Conservation (phyloP, 2,329 filamentous ascomycete genomes). For the Ceratocystis diversiconidia region DNA sequence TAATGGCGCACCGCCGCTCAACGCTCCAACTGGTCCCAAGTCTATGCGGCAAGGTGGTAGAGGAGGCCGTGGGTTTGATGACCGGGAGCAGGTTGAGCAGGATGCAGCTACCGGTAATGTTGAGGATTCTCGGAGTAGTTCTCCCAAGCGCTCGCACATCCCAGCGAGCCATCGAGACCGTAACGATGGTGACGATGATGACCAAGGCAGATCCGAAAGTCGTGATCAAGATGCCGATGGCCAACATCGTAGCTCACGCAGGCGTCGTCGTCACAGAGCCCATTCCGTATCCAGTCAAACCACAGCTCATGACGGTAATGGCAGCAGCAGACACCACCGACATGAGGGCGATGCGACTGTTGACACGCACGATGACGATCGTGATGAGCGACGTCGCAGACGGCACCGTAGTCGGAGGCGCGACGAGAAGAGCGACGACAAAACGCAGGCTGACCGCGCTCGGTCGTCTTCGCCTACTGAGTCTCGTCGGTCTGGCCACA, state of each 20-base stretch:
- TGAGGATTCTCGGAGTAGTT: constrained; percentile 34
- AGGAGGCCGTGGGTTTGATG: constrained; percentile 34
- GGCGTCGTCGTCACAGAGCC: constrained; percentile 22
- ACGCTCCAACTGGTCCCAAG: constrained; percentile 81
- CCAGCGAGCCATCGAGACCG: constrained; percentile 14
- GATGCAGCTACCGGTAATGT: constrained; percentile 1
- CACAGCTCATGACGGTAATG: constrained; percentile 20
- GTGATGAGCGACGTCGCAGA: constrained; percentile 27
- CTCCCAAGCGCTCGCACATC: constrained; percentile 27
- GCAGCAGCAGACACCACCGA: constrained; percentile 9
- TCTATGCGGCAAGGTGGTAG: constrained; percentile 75
- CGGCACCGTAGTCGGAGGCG: constrained; percentile 34
- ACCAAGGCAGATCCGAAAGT: constrained; percentile 17
- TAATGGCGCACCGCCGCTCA: constrained; percentile 35
- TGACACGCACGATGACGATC: constrained; percentile 8
- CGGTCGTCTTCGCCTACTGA: constrained; percentile 51
- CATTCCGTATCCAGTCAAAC: constrained; percentile 22
- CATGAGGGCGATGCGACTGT: constrained; percentile 5
- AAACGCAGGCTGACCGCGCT: constrained; percentile 37
- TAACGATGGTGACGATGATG: constrained; percentile 6
- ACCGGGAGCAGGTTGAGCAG: constrained; percentile 23
- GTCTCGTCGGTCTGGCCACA: constrained; percentile 37
- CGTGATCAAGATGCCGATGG: constrained; percentile 15
- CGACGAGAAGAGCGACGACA: constrained; percentile 36
- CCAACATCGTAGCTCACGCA: constrained; percentile 15